Evolutionary conservation across 305 asterid genomes (phyloP).

Genomic region (Coffea humblotiana): DNA sequence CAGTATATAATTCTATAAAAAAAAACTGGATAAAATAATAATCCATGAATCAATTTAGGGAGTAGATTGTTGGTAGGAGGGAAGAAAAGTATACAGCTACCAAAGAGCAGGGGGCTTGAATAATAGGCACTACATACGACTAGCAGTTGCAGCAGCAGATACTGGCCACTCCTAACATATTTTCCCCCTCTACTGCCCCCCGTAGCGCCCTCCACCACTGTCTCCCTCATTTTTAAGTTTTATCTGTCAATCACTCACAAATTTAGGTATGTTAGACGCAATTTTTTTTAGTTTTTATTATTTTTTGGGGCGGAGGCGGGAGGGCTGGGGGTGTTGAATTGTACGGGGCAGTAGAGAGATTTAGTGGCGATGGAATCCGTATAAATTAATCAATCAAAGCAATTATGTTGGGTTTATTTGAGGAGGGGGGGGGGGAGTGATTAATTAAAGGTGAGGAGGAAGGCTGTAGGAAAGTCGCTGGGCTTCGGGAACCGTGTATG

Average conservation of each 20-base stretch:
- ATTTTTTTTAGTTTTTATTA: too few species aligned
- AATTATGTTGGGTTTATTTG: not conserved
- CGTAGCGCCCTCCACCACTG: not conserved
- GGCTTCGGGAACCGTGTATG: conserved; percentile 36
- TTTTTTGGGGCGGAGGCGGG: not conserved
- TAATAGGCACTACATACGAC: conserved; percentile 38
- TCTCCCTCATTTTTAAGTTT: not conserved
- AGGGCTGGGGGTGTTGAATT: too few species aligned
- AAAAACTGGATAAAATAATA: too few species aligned
- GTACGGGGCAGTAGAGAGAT: too few species aligned
- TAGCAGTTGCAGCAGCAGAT: conserved; percentile 29
- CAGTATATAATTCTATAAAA: too few species aligned
- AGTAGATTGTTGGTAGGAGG: too few species aligned
- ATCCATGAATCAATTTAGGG: too few species aligned
- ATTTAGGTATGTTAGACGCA: too few species aligned
- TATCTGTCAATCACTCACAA: not conserved
- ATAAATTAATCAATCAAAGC: not conserved
- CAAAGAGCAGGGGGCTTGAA: conserved; percentile 15
- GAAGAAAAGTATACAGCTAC: not conserved
- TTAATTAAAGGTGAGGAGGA: conserved; percentile 16
- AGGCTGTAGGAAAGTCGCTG: conserved; percentile 35
- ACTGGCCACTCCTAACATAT: conserved; percentile 26
- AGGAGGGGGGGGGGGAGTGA: not conserved
- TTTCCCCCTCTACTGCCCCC: conserved; percentile 15
- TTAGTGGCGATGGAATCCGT: too few species aligned